A percentile compares a stretch with the other conserved stretches of the same genome.
These are phyloP conservation scores for Miscanthus lutarioriparius DNA, from an alignment of 176 grass and related monocot genomes.

Conservation along the genomic window DNA sequence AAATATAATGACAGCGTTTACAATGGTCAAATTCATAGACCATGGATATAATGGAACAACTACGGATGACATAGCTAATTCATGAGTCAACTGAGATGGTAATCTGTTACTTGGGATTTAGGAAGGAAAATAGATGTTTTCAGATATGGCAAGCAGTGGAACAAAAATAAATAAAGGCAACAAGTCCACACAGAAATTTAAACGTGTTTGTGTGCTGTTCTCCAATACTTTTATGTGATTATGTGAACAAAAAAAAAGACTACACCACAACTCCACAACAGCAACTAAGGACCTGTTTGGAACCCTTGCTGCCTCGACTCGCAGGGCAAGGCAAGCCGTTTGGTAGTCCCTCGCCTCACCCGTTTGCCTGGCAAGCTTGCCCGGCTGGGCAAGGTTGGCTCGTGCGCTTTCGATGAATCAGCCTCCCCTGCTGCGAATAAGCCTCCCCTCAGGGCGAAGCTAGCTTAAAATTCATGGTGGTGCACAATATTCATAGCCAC, in stretches of 20 bases:
- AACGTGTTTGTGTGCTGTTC: conserved; percentile 7
- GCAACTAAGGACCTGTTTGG: background rate
- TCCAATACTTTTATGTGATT: conserved; percentile 11
- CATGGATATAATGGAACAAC: conserved; percentile 9
- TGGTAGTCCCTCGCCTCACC: background rate
- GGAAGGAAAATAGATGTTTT: conserved; percentile 6
- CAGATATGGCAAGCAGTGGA: background rate
- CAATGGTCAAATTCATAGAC: background rate
- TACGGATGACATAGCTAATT: background rate
- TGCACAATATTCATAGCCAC: background rate
- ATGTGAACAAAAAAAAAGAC: background rate
- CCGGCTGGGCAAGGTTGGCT: background rate
- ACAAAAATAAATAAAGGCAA: background rate
- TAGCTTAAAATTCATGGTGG: background rate
- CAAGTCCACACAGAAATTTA: conserved; percentile 11
- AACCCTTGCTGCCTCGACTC: background rate
- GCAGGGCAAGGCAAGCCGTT: background rate
- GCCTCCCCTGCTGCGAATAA: background rate
- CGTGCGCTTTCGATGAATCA: background rate
- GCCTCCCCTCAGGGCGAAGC: background rate
- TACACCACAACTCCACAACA: background rate
- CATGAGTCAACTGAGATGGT: background rate
- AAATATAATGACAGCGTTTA: background rate
- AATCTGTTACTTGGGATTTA: background rate
- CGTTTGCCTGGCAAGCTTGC: background rate